Evolutionary conservation across 1,284 basidiomycete species (phyloP), one percentile per base, ranked within the genome.

Genomic region (Naganishia sp.): DNA sequence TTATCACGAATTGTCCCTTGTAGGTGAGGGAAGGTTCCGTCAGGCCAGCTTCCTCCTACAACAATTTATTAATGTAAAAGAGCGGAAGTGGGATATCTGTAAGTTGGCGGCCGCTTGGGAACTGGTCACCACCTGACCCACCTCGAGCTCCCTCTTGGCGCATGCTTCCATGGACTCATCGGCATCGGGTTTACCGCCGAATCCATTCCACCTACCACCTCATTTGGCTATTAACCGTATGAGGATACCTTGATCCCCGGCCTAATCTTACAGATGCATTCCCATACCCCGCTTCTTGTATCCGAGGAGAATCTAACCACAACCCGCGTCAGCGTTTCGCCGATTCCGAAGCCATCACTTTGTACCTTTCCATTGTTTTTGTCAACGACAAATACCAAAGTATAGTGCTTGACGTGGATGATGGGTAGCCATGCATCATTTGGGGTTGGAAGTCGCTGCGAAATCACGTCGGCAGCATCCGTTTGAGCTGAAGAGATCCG

Each of bases 241-340:
- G n/a, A n/a, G n/a, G 35, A 39, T 39, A 39, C 7, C 10, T 2
- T 6, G 35, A 9, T 39, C 7, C 13, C 7, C 10, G 7, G 35
- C 35, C 13, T 9, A 6, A 39, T 21, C 58, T 61, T 28, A 61
- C 58, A 61, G 28, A 31, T 31, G 23, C 7, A 51, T 50, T 18
- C 58, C 58, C 41, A 61, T 39, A 11, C 58, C 58, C n/a, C 58
- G 58, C 41, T 61, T 61, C 47, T 61, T 61, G 23, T 42, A 51
- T 39, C 58, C 58, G 9, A 61, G 58, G 9, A 61, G 47, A n/a
- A 51, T 41, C 58, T 61, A 21, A 28, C 5, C 9, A 23, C 28
- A n/a, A 6, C 13, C 18, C 17, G 3, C 28, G 9, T 51, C 47
- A 51, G n/a, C 52, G n/a, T 39, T 3, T 54, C n/a, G 35, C 10